Evolutionary conservation across 306 rosid genomes (phyloP).

Genomic region (Prunus mume): DNA sequence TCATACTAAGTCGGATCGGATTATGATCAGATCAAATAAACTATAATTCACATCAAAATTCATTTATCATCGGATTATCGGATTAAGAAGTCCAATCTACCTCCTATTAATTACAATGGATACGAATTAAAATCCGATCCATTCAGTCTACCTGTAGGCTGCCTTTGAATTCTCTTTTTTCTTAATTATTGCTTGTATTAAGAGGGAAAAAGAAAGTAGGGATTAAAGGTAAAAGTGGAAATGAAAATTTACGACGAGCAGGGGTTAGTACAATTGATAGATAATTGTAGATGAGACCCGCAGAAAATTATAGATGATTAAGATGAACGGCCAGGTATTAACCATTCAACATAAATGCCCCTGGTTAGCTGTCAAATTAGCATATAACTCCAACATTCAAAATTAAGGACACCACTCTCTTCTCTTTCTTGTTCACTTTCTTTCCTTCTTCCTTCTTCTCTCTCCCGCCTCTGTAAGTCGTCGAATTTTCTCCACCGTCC

Average conservation of each 20-base stretch:
- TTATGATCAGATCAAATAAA: too few relatives aligned
- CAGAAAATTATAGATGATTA: neutral
- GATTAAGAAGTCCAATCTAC: too few relatives aligned
- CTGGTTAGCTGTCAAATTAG: slow-evolving; percentile 31
- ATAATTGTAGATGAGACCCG: neutral
- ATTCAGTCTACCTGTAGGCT: too few relatives aligned
- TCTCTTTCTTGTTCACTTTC: neutral
- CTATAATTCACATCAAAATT: too few relatives aligned
- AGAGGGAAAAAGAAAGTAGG: too few relatives aligned
- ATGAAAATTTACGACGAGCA: neutral
- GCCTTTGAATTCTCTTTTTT: too few relatives aligned
- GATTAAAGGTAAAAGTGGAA: neutral
- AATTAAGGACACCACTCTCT: slow-evolving; percentile 9
- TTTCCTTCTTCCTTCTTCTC: neutral
- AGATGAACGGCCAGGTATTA: slow-evolving; percentile 33
- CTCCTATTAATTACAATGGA: too few relatives aligned
- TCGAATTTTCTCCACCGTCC: slow-evolving; percentile 21
- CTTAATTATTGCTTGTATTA: too few relatives aligned
- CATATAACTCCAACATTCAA: slow-evolving; percentile 20
- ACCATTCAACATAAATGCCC: slow-evolving; percentile 37
- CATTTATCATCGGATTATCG: too few relatives aligned
- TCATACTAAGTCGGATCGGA: too few relatives aligned
- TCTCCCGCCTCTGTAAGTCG: slow-evolving; percentile 19
- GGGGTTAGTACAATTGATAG: neutral
- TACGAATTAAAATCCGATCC: too few relatives aligned